Base-by-base conservation (phyloP, 1,139 yeast species). In the Schizosaccharomyces versatilis region DNA sequence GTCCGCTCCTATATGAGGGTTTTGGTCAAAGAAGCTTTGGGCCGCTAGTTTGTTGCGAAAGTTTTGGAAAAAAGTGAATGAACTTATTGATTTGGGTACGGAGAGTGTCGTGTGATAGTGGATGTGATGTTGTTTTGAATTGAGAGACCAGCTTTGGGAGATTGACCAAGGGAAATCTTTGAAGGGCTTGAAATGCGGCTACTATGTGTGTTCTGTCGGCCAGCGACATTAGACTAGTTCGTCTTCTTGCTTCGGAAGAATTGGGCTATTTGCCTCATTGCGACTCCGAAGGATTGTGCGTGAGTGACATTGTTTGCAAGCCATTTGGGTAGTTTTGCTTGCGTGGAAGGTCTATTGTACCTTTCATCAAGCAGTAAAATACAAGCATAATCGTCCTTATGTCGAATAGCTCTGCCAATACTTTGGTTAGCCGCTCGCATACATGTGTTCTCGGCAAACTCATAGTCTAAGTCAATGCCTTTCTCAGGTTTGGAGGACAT, bases 381-480 rank as follows among this genome's bases (percentile, higher is more conserved):
- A 14, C 77, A 73, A 0, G 97, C 80, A 63, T 83, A 86, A 66
- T 90, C 98, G 52, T 75, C 73, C 36, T 74, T 74, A 66, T 88
- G 95, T 57, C 98, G 71, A 44, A 88, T 88, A 19, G 96, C 85
- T 62, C 98, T 74, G n/a, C 97, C 98, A 17, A 90, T 81, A 67
- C 94, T 80, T 67, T 88, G 98, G 64, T 88, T 88, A 1, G 88
- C 85, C 0, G 95, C 83, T 57, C 90, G 76, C 94, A 90, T 83
- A 65, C 96, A 86, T 8, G 85, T 71, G 63, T 84, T 85, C 61
- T 86, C 95, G 62, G 84, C 82, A 62, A 78, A 85, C 51, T 73
- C 75, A 3, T 66, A 70, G 38, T 61, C 61, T 0, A 82, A 81
- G 41, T 68, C 69, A 17, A 41, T 41, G 38, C 51, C 49, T 6